phyloP scores from a whole-genome alignment of 2,329 filamentous ascomycete genomes.

The Furcasterigmium furcatum region DNA sequence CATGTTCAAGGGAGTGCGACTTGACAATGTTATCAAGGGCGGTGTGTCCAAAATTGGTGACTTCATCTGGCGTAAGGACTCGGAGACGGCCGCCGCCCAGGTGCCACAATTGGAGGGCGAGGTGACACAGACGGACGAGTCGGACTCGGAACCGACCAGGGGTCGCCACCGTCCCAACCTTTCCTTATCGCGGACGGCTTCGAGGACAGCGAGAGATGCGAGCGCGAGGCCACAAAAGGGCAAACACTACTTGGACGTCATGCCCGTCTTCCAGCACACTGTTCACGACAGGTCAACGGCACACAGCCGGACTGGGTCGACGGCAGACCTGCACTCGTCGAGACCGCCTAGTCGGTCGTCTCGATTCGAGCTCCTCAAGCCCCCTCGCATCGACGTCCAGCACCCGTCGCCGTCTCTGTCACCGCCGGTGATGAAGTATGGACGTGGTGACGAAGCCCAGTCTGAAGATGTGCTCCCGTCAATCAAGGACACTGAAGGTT shows the following conservation, averaged over 20 bases:
- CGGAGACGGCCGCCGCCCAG: slow-evolving; percentile 22
- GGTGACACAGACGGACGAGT: slow-evolving; percentile 43
- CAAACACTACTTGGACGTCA: slow-evolving; percentile 47
- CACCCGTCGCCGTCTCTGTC: slow-evolving; percentile 34
- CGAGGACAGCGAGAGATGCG: slow-evolving; percentile 23
- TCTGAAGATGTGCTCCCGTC: too few species aligned
- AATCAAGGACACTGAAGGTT: not conserved
- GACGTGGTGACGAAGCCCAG: too few species aligned
- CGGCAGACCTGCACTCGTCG: slow-evolving; percentile 10
- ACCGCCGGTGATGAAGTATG: slow-evolving; percentile 17
- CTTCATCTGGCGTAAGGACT: slow-evolving; percentile 54
- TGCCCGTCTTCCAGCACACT: slow-evolving; percentile 45
- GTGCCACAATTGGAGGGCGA: slow-evolving; percentile 23
- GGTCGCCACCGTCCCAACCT: slow-evolving; percentile 33
- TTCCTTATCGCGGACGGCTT: slow-evolving; percentile 26
- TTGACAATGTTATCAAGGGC: slow-evolving; percentile 67
- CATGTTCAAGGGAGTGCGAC: slow-evolving; percentile 74
- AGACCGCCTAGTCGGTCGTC: slow-evolving; percentile 35
- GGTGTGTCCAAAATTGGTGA: slow-evolving; percentile 55
- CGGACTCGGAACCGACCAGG: slow-evolving; percentile 39
- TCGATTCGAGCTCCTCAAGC: slow-evolving; percentile 45
- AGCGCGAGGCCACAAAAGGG: slow-evolving; percentile 24
- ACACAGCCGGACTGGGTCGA: not conserved
- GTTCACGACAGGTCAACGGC: slow-evolving; percentile 9
- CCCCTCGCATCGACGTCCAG: slow-evolving; percentile 44